These are phyloP conservation scores for Medicago arabica DNA, from an alignment of 306 rosid genomes.

Conservation along the genomic window DNA sequence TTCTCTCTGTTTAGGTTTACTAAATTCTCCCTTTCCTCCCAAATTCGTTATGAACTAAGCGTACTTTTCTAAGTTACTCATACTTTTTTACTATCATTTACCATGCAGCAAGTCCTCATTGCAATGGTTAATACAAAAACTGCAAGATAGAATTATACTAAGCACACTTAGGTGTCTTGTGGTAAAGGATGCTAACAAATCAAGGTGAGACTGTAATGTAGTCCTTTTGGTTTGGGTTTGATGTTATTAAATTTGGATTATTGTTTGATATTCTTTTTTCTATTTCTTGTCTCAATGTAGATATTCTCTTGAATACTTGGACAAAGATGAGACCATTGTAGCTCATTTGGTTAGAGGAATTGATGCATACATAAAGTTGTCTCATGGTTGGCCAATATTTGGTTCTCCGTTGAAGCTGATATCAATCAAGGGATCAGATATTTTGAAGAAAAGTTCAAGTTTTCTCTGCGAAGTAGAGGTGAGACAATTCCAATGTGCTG, in stretches of 20 bases:
- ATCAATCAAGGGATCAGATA: conserved; percentile 66
- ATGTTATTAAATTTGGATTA: conserved; percentile 28
- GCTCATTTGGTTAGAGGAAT: conserved; percentile 71
- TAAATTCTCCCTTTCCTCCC: neutral
- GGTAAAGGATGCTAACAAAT: conserved; percentile 70
- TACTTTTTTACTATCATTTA: conserved; percentile 26
- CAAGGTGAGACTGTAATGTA: conserved; percentile 55
- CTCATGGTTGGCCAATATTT: conserved; percentile 76
- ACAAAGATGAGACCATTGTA: conserved; percentile 67
- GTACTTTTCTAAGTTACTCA: neutral
- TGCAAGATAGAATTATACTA: conserved; percentile 73
- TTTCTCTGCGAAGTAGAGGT: conserved; percentile 77
- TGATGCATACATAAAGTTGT: conserved; percentile 69
- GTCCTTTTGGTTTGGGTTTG: conserved; percentile 21
- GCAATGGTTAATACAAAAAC: conserved; percentile 75
- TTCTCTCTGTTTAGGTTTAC: neutral
- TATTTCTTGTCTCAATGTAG: conserved; percentile 51
- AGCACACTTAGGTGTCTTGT: conserved; percentile 64
- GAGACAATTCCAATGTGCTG: conserved; percentile 34
- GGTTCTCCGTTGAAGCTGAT: conserved; percentile 72
- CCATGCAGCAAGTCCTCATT: conserved; percentile 75
- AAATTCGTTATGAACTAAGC: neutral
- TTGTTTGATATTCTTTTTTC: conserved; percentile 30
- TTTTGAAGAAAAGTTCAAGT: conserved; percentile 54
- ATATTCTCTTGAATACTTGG: conserved; percentile 64